A percentile compares a stretch with the other conserved stretches of the same genome.
Evolutionary conservation across 768 basidiomycete genomes (phyloP).

Genomic region (Tricholoma sp.): DNA sequence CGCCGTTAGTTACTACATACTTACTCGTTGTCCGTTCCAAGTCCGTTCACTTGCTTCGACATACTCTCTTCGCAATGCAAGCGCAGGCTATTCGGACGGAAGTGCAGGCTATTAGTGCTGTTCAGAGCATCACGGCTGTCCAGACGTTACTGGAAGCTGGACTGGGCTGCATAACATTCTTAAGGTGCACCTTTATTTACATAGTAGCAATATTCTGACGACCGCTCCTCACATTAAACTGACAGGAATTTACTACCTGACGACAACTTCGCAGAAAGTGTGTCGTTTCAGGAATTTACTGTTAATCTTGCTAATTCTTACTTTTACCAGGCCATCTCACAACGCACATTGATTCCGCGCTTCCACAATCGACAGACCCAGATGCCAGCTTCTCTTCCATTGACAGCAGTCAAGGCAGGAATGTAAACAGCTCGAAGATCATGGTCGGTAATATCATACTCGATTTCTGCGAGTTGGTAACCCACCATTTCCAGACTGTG

Average conservation of each 20-base stretch:
- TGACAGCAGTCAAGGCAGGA: slow-evolving; percentile 31
- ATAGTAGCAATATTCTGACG: neutral
- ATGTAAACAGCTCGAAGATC: slow-evolving; percentile 64
- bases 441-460: slow-evolving; percentile 33
- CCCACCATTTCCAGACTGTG: slow-evolving; percentile 38
- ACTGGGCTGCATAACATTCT: slow-evolving; percentile 71
- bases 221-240: neutral
- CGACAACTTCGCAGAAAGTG: slow-evolving; percentile 74
- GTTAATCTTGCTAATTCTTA: neutral
- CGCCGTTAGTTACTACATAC: no score
- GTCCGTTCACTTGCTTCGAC: no score
- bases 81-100: slow-evolving; percentile 28
- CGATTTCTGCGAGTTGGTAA: no score
- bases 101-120: slow-evolving; percentile 43
- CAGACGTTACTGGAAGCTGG: slow-evolving; percentile 71
- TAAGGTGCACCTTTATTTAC: slow-evolving; percentile 51
- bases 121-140: slow-evolving; percentile 64
- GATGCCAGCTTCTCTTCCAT: slow-evolving; percentile 33
- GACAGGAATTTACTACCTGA: slow-evolving; percentile 68
- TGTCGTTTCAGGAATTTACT: slow-evolving; percentile 3
- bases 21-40: neutral
- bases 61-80: slow-evolving; percentile 20
- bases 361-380: slow-evolving; percentile 21
- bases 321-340: slow-evolving; percentile 47
- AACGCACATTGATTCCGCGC: slow-evolving; percentile 37